These are phyloP conservation scores for Spathaspora passalidarum DNA, from an alignment of 805 yeast species.

Conservation along the genomic window DNA sequence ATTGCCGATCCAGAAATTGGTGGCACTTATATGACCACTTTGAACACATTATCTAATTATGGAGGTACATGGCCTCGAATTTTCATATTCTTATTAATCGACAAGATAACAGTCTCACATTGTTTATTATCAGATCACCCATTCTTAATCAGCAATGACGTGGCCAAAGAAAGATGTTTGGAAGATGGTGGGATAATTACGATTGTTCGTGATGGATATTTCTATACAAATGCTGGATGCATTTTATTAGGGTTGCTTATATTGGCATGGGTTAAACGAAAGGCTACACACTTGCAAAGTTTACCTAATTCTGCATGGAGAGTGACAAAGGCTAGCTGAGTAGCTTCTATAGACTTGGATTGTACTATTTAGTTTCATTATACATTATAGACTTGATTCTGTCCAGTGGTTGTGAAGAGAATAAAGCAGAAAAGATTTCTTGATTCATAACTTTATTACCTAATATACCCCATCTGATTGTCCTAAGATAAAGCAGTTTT, in stretches of 20 bases:
- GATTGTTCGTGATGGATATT: slow-evolving; percentile 75
- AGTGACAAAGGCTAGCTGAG: slow-evolving; percentile 25
- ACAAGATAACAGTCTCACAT: slow-evolving; percentile 63
- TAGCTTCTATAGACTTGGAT: too few relatives aligned
- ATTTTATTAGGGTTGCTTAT: slow-evolving; percentile 61
- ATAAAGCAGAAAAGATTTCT: too few relatives aligned
- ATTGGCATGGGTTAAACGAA: slow-evolving; percentile 65
- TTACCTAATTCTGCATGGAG: slow-evolving; percentile 81
- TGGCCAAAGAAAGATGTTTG: slow-evolving; percentile 48
- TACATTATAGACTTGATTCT: too few relatives aligned
- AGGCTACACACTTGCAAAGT: slow-evolving; percentile 62
- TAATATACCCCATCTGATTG: too few relatives aligned
- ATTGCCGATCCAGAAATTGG: slow-evolving; percentile 96
- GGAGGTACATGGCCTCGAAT: slow-evolving; percentile 98
- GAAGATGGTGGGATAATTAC: slow-evolving; percentile 54
- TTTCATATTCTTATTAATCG: slow-evolving; percentile 77
- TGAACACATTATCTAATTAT: slow-evolving; percentile 85
- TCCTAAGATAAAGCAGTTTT: too few relatives aligned
- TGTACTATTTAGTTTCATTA: too few relatives aligned
- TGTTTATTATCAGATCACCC: slow-evolving; percentile 39
- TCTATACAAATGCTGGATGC: slow-evolving; percentile 71
- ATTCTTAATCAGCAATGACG: slow-evolving; percentile 21
- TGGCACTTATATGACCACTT: slow-evolving; percentile 96
- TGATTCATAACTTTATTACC: too few relatives aligned
- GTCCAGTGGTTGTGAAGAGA: too few relatives aligned